Evolutionary conservation across 345 rosid genomes (phyloP).

Genomic region (Eucalyptus regnans): DNA sequence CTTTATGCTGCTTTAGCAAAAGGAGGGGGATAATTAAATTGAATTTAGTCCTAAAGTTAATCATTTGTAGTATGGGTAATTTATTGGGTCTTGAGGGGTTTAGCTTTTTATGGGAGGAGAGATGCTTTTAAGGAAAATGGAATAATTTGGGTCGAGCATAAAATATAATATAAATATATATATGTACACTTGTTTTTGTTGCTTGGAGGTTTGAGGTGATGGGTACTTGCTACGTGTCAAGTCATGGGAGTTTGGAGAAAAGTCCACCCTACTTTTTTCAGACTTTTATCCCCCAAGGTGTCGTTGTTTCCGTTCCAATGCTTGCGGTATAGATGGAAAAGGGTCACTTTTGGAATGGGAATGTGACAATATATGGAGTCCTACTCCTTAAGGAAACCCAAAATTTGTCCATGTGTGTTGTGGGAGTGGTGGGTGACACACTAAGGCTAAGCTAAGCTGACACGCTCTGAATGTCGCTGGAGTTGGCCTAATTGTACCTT

Average conservation of each 20-base stretch:
- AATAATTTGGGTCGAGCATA: not conserved
- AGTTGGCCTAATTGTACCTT: not conserved
- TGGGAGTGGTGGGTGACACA: not conserved
- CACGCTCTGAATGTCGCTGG: not conserved
- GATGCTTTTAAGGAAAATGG: constrained; percentile 24
- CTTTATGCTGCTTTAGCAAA: constrained; percentile 3
- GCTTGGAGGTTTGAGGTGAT: not conserved
- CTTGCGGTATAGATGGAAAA: not conserved
- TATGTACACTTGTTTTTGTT: not conserved
- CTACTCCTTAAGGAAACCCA: not conserved
- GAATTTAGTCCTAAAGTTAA: not conserved
- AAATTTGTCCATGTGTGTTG: not conserved
- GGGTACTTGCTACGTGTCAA: not conserved
- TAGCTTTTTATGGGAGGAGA: constrained; percentile 4
- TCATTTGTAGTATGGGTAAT: not conserved
- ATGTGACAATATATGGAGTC: not conserved
- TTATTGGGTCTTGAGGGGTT: not conserved
- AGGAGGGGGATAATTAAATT: not conserved
- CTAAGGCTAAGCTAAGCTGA: not conserved
- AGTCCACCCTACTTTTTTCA: not conserved
- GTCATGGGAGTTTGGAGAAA: not conserved
- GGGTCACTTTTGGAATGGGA: not conserved
- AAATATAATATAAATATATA: not conserved
- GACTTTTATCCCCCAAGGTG: not conserved
- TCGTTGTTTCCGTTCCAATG: not conserved